Evolutionary conservation across 164 flowering plant genomes (phyloP).

Genomic region (Warburgia ugandensis): DNA sequence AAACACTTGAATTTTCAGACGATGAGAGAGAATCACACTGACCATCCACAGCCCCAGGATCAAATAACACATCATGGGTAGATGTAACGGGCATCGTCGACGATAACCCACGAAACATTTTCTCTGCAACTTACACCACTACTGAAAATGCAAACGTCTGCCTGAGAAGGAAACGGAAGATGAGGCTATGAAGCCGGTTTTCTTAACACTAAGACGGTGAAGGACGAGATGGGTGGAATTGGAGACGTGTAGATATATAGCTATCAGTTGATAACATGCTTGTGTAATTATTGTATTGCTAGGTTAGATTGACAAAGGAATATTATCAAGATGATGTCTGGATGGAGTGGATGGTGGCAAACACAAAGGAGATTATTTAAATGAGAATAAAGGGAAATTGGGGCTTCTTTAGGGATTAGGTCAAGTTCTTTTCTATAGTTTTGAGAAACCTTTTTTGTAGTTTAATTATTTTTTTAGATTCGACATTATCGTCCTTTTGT

Average conservation of each 20-base stretch:
- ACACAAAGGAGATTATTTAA: constrained; percentile 1
- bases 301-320: no score
- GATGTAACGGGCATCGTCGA: background rate
- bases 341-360: constrained; percentile 9
- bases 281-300: no score
- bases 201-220: background rate
- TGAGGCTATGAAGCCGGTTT: background rate
- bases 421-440: no score
- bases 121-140: constrained; percentile 24
- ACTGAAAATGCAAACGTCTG: background rate
- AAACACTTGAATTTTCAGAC: constrained; percentile 21
- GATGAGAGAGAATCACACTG: constrained; percentile 17
- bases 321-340: background rate
- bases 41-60: constrained; percentile 13
- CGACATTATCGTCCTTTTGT: no score
- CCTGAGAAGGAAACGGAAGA: background rate
- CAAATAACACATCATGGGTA: background rate
- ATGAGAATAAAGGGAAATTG: background rate
- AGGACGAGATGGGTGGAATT: no score
- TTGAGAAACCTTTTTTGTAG: background rate
- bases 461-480: no score
- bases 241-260: no score
- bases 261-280: no score
- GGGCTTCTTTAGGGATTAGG: no score
- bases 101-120: constrained; percentile 10